phyloP scores from a whole-genome alignment of 495 filamentous ascomycete genomes.

The Hypoxylon subgilvum region DNA sequence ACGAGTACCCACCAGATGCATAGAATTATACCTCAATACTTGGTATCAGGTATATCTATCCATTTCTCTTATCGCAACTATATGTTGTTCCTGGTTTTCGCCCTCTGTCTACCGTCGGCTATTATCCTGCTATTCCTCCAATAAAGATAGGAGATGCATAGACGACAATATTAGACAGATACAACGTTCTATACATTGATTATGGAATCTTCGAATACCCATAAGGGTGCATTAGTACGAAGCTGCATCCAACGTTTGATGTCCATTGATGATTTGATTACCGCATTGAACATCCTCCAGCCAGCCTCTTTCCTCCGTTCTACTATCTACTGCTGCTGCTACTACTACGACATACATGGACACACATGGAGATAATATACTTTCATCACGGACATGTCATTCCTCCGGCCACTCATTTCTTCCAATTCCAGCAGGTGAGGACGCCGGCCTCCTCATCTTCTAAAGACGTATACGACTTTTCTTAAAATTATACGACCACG shows the following conservation, averaged over 20 bases:
- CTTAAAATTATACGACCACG: slow-evolving; percentile 15
- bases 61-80: too few relatives aligned
- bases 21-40: too few relatives aligned
- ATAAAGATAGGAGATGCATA: neutral
- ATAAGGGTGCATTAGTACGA: neutral
- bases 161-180: neutral
- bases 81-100: too few relatives aligned
- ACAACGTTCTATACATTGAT: neutral
- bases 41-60: too few relatives aligned
- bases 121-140: neutral
- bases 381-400: slow-evolving; percentile 15
- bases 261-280: too few relatives aligned
- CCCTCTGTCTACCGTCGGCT: too few relatives aligned
- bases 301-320: neutral
- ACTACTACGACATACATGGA: neutral
- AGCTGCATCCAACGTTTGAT: neutral
- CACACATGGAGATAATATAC: too few relatives aligned
- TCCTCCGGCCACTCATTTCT: slow-evolving; percentile 26
- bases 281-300: neutral
- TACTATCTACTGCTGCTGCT: slow-evolving; percentile 1
- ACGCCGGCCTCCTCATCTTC: slow-evolving; percentile 13
- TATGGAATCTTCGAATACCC: neutral
- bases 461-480: slow-evolving; percentile 20
- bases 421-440: slow-evolving; percentile 34
- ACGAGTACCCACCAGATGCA: too few relatives aligned